Base-by-base conservation (phyloP, 2,329 filamentous ascomycete species). In the Exophiala aquamarina region DNA sequence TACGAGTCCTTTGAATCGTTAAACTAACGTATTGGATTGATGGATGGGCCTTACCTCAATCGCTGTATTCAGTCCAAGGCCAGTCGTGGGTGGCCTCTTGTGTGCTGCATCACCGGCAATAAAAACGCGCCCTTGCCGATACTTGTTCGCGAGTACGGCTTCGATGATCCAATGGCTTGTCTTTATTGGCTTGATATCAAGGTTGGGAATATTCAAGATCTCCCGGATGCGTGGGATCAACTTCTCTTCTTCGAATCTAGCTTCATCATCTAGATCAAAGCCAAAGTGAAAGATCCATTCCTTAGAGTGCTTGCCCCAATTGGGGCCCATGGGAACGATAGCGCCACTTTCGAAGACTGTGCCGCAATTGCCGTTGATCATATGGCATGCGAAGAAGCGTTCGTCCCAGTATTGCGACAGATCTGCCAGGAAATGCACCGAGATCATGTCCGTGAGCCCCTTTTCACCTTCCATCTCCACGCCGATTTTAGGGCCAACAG, bases 381-480 rank as follows among this genome's bases (percentile, higher is more conserved):
- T 38, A 26, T 45, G 42, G 17, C 13, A 10, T 15, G 29, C 29
- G 10, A 13, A 13, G n/a, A 26, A 29, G 5, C 33, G 19, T 11
- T 45, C 59, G 23, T 61, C 54, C 52, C 57, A 59, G 31, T 59
- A 60, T 17, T 57, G 28, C 3, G 57, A 59, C 3, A 61, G 36
- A 26, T 59, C 54, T n/a, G 59, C 59, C 14, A 47, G 49, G 23
- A 59, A 59, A 38, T 59, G 54, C 2, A 46, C 41, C 8, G 42
- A 45, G 8, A 63, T 59, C 60, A 66, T 66, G 32, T 64, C 50
- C 20, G 63, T 38, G 14, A 68, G 55, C 33, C 66, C 55, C 2
- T 44, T 52, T 23, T 62, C 55, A 14, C 65, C 66, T 9, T 50
- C 33, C 59, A 58, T 61, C 4, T 43, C 28, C 10, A 67, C 55